Base-by-base conservation (phyloP, 2,329 filamentous ascomycete genomes). In the Pseudogymnoascus sp. region DNA sequence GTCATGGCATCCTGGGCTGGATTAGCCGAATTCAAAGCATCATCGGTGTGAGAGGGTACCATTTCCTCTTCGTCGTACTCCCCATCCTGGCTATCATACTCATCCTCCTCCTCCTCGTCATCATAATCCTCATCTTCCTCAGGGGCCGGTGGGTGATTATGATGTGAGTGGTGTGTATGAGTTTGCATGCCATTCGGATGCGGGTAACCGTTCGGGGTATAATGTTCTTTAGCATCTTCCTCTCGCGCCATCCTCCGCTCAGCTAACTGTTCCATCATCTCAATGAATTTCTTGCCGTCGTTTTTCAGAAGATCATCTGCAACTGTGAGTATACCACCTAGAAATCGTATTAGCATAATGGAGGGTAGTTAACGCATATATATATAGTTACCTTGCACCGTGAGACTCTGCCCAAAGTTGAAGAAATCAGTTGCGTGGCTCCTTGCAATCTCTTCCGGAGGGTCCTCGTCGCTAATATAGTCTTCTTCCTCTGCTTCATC, bases 191-290 rank as follows among this genome's bases (percentile, higher is more conserved):
- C 88, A 66, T 79, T 72, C 38, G 74, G 75, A 72, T 84, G 82
- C 68, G 76, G 76, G 63, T 82, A 84, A 72, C 82, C 81, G 66
- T 84, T 82, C 63, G 87, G 81, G 72, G 87, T 82, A 69, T 70
- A 73, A 69, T 84, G 80, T 68, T 85, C 81, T 66, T 88, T 87
- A 60, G 91, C 90, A 74, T 97, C 92, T 77, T 95, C 93, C 79
- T 97, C 93, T 69, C 95, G 88, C 73, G 93, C 91, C 93, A 99
- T 97, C 71, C 95, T 87, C 71, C 93, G 90, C 78, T 99, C 95
- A 38, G 95, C 95, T 71, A 99, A 84, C 78, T 97, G 93, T 76
- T 99, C 95, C 95, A 99, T 99, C 95, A 99, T 99, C 76, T 99
- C 95, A 77, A 99, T 99, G 79, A 99, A 99, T 74, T 96, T 96